Base-by-base conservation (phyloP, 2,329 filamentous ascomycete genomes). In the Grosmannia clavigera region DNA sequence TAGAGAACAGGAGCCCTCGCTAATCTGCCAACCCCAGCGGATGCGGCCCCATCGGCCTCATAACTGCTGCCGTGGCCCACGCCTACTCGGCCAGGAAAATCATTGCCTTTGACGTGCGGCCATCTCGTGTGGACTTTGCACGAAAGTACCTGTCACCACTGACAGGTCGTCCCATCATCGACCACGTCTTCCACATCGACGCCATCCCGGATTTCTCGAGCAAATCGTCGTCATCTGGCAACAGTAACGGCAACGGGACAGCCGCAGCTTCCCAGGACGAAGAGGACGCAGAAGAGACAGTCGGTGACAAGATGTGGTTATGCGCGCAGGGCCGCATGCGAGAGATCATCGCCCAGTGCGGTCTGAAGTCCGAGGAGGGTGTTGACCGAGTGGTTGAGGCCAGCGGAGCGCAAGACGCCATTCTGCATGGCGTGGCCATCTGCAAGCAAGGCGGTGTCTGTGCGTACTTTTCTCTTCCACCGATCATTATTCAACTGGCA, bases 71-170 rank as follows among this genome's bases (percentile, higher is more conserved):
- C 5, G 91, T 96, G 1, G 89, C 90, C 9, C 84, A 81, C 66
- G 86, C 89, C 0, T 94, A 89, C 67, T 92, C 92, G 16, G 92
- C 92, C 1, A 81, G 80, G 61, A 92, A 85, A 71, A 81, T 96
- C 25, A 84, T 95, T n/a, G 83, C 82, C 6, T 90, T 95, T 57
- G 92, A 97, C 75, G 92, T 97, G 68, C 85, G 94, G 64, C 81
- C 86, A 66, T 76, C 81, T 66, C 83, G 92, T 70, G 77, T 96
- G 62, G 82, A 89, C 61, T 95, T 96, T 69, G 92, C 92, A 12
- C 78, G 77, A 67, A 74, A 75, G 52, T 92, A 62, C 38, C n/a
- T 57, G 12, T 62, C 61, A 4, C 61, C 61, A 3, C 43, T 62
- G 27, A 62, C 61, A 0, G 58, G 58, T 2, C 43, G 38, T n/a